Evolutionary conservation across 1,284 basidiomycete genomes (phyloP).

Genomic region (Irpex sp.): DNA sequence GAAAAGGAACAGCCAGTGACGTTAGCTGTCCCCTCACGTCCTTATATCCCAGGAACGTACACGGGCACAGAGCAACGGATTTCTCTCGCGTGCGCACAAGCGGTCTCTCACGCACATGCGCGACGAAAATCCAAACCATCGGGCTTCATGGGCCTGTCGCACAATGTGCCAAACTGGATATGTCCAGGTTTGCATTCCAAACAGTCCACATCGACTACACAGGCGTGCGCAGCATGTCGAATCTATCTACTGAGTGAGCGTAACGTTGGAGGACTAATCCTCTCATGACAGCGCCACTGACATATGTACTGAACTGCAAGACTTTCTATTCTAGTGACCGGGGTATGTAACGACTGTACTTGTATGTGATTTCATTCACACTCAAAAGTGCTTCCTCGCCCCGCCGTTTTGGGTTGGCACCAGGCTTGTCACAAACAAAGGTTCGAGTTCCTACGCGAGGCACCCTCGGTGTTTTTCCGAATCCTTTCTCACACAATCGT

Average conservation of each 20-base stretch:
- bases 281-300: conserved; percentile 12
- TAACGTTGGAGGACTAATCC: not conserved
- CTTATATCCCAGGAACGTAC: not conserved
- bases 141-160: not conserved
- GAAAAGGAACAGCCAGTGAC: not conserved
- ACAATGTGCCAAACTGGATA: not conserved
- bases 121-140: not conserved
- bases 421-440: conserved; percentile 7
- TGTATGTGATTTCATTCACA: conserved; percentile 13
- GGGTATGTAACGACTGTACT: conserved; percentile 12
- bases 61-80: not conserved
- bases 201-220: not conserved
- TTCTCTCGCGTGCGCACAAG: not conserved
- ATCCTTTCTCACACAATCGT: not conserved
- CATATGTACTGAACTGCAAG: conserved; percentile 17
- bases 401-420: conserved; percentile 8
- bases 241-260: conserved; percentile 4
- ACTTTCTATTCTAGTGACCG: conserved; percentile 17
- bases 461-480: not conserved
- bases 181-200: too few species aligned
- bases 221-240: not conserved
- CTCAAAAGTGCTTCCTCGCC: conserved; percentile 5
- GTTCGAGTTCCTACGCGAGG: conserved; percentile 10
- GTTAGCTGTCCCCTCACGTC: not conserved
- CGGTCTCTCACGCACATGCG: too few species aligned